phyloP scores from a whole-genome alignment of 352 stramenopile genomes.

The Pythium dissimile region DNA sequence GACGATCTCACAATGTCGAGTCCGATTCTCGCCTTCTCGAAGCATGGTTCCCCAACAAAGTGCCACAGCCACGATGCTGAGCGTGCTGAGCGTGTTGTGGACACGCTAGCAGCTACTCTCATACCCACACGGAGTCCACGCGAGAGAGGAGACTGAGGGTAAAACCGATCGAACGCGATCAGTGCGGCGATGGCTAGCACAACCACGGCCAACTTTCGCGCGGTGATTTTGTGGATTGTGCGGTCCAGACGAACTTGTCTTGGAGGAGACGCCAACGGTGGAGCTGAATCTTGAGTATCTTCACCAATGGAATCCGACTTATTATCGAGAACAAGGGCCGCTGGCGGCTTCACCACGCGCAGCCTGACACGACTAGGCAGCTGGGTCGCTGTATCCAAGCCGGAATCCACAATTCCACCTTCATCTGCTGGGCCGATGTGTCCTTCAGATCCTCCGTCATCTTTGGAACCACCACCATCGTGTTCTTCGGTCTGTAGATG shows the following conservation, averaged over 20 bases:
- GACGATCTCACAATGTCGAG: neutral
- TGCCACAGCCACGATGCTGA: neutral
- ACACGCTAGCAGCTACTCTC: neutral
- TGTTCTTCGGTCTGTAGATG: neutral
- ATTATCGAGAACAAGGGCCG: too few relatives aligned
- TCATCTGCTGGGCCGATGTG: too few relatives aligned
- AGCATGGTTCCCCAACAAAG: neutral
- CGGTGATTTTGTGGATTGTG: too few relatives aligned
- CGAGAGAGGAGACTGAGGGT: conserved; percentile 8
- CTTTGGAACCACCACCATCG: too few relatives aligned
- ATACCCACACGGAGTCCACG: conserved; percentile 1
- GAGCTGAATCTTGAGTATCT: too few relatives aligned
- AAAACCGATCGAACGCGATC: neutral
- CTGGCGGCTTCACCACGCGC: neutral
- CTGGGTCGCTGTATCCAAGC: neutral
- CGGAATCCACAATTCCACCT: too few relatives aligned
- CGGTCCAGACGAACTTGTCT: too few relatives aligned
- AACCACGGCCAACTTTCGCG: neutral
- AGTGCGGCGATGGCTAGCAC: neutral
- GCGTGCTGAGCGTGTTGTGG: neutral
- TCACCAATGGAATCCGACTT: too few relatives aligned
- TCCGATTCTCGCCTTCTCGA: neutral
- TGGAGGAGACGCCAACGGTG: neutral
- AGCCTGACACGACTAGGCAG: neutral
- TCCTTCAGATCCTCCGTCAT: too few relatives aligned